These are phyloP conservation scores for Sarocladiaceae sp. DNA, from an alignment of 2,329 filamentous ascomycete genomes.

Conservation along the genomic window DNA sequence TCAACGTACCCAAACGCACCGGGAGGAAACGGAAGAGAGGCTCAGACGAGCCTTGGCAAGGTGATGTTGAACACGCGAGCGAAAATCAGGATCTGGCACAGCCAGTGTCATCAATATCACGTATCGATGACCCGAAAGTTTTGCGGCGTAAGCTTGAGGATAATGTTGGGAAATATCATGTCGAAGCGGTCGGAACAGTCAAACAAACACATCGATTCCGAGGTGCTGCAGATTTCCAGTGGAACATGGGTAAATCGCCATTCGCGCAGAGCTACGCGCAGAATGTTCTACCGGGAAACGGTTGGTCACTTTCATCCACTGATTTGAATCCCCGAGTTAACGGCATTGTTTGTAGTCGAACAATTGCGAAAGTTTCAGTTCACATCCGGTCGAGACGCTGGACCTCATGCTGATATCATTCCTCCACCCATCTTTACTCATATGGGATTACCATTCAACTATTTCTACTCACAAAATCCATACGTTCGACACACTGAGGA, in stretches of 20 bases:
- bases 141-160: constrained; percentile 62
- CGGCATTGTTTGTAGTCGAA: constrained; percentile 31
- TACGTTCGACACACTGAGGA: constrained; percentile 59
- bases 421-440: constrained; percentile 75
- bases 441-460: constrained; percentile 67
- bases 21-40: constrained; percentile 81
- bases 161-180: constrained; percentile 58
- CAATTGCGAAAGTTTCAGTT: constrained; percentile 59
- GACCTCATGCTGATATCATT: constrained; percentile 61
- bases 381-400: constrained; percentile 52
- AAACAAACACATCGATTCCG: constrained; percentile 82
- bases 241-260: constrained; percentile 58
- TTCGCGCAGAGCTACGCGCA: constrained; percentile 68
- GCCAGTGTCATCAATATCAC: constrained; percentile 34
- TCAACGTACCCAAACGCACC: constrained; percentile 81
- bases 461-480: constrained; percentile 80
- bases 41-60: constrained; percentile 58
- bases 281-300: constrained; percentile 63
- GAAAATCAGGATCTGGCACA: constrained; percentile 11
- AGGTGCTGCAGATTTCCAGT: constrained; percentile 83
- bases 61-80: constrained; percentile 29
- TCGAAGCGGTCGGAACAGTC: constrained; percentile 66
- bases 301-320: constrained; percentile 33
- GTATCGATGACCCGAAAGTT: constrained; percentile 46
- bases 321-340: background rate